Evolutionary conservation across 1,284 basidiomycete species (phyloP).

Genomic region (Cutaneotrichosporon arboriforme): DNA sequence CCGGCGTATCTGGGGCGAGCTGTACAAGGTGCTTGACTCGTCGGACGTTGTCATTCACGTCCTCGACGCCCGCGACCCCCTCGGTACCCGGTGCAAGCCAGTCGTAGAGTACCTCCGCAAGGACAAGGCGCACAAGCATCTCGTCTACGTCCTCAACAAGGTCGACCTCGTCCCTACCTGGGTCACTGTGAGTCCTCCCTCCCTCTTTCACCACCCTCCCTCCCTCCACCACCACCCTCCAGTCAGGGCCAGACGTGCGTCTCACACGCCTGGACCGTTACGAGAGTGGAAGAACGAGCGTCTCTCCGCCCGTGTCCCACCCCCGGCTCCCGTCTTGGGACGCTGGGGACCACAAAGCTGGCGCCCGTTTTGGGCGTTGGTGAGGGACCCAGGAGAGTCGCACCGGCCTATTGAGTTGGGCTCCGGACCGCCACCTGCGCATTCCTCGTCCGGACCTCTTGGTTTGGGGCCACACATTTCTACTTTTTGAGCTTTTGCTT

Average conservation of each 20-base stretch:
- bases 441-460: conserved; percentile 44
- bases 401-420: conserved; percentile 49
- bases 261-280: conserved; percentile 53
- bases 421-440: conserved; percentile 28
- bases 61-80: conserved; percentile 89
- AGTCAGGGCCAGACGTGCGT: conserved; percentile 51
- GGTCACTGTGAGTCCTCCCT: conserved; percentile 75
- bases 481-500: conserved; percentile 3
- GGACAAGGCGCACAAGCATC: conserved; percentile 95
- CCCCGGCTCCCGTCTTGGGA: conserved; percentile 45
- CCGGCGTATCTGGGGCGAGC: conserved; percentile 89
- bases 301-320: conserved; percentile 47
- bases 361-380: conserved; percentile 43
- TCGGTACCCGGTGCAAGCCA: conserved; percentile 95
- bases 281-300: conserved; percentile 58
- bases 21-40: conserved; percentile 99
- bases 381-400: conserved; percentile 40
- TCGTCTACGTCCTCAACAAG: conserved; percentile 96
- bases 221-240: conserved; percentile 47
- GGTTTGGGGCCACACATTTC: conserved; percentile 47
- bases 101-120: conserved; percentile 91
- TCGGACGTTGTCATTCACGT: conserved; percentile 96
- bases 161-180: conserved; percentile 97
- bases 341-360: conserved; percentile 29
- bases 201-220: not conserved